Evolutionary conservation across 164 flowering plant genomes (phyloP).

Genomic region (Aristolochia californica): DNA sequence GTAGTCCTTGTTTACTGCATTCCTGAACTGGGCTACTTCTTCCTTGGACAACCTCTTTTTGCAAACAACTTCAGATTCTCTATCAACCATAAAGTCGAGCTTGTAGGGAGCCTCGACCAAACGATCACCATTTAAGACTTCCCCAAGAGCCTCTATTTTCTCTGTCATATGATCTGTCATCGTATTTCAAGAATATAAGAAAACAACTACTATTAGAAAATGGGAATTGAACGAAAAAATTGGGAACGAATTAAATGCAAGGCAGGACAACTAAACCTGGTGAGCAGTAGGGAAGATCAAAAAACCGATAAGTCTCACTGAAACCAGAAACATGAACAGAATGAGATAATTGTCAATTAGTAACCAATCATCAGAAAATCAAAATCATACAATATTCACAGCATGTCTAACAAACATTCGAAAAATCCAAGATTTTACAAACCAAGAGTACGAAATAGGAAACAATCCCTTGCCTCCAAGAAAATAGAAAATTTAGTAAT

Average conservation of each 20-base stretch:
- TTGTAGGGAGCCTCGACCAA: slow-evolving; percentile 31
- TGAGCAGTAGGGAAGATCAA: slow-evolving; percentile 32
- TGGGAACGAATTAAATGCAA: neutral
- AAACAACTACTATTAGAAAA: neutral
- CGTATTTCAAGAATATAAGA: no score
- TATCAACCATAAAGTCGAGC: slow-evolving; percentile 22
- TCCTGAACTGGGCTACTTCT: slow-evolving; percentile 19
- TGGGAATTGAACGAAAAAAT: neutral
- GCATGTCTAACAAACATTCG: no score
- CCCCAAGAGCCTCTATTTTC: slow-evolving; percentile 34
- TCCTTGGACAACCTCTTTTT: slow-evolving; percentile 19
- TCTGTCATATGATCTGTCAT: slow-evolving; percentile 16
- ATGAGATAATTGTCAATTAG: neutral
- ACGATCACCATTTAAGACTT: slow-evolving; percentile 33
- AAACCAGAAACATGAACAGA: slow-evolving; percentile 1
- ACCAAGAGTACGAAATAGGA: no score
- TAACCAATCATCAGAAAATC: neutral
- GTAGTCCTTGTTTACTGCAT: slow-evolving; percentile 27
- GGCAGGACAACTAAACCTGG: slow-evolving; percentile 13
- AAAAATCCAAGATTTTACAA: no score
- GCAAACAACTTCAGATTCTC: slow-evolving; percentile 24
- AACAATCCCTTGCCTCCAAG: no score
- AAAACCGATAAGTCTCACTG: slow-evolving; percentile 36
- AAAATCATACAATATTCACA: no score
- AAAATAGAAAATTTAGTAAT: no score